These are phyloP conservation scores for Endogone sp. DNA, from an alignment of 192 early-diverging fungal species.

Conservation along the genomic window DNA sequence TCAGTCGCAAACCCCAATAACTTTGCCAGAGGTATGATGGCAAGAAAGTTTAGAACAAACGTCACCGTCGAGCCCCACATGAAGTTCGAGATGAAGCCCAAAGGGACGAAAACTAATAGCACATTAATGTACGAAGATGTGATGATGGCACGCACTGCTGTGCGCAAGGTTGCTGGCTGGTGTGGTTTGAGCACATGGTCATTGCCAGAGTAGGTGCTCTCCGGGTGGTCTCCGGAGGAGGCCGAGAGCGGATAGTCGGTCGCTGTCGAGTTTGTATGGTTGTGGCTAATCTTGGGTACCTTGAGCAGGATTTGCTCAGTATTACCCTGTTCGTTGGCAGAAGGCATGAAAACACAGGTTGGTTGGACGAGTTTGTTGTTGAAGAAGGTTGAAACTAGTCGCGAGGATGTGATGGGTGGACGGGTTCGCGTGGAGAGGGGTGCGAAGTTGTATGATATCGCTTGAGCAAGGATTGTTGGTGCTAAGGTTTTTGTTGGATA, in stretches of 20 bases:
- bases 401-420: too few species aligned
- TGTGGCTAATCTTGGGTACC: neutral
- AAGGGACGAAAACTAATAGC: slow-evolving; percentile 71
- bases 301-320: neutral
- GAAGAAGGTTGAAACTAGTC: too few species aligned
- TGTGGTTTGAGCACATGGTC: neutral
- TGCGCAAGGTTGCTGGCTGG: neutral
- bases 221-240: neutral
- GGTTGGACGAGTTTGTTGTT: neutral
- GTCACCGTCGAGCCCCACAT: slow-evolving; percentile 64
- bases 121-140: slow-evolving; percentile 62
- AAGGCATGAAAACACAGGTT: neutral
- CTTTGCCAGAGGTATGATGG: slow-evolving; percentile 86
- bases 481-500: too few species aligned
- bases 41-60: slow-evolving; percentile 85
- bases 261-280: neutral
- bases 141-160: slow-evolving; percentile 7
- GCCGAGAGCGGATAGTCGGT: neutral
- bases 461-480: too few species aligned
- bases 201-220: neutral
- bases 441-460: too few species aligned
- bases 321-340: neutral
- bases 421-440: too few species aligned
- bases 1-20: slow-evolving; percentile 88
- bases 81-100: slow-evolving; percentile 65